Percentiles rank a stretch among this genome's conserved stretches.
Evolutionary conservation across 2,329 filamentous ascomycete genomes (phyloP).

Genomic region (Lecanosticta acicola): DNA sequence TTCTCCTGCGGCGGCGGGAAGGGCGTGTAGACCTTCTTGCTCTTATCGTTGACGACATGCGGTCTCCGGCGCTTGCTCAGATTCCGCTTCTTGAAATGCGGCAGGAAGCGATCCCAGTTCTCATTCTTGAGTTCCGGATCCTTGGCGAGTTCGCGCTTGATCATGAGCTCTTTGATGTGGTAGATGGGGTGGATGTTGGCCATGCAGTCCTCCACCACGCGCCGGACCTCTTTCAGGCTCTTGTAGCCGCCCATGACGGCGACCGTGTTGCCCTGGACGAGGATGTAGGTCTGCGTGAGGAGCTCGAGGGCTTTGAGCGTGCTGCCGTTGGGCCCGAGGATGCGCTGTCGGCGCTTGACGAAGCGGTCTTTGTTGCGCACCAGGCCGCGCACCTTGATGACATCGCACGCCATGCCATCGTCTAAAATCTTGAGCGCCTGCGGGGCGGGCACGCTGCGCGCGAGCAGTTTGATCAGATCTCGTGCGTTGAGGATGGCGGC

Average conservation of each 20-base stretch:
- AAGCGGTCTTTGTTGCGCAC: constrained; percentile 93
- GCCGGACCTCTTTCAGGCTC: constrained; percentile 83
- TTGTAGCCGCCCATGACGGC: constrained; percentile 88
- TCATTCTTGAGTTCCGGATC: constrained; percentile 80
- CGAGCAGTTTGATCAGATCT: constrained; percentile 87
- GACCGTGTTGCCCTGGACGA: constrained; percentile 96
- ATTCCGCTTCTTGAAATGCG: constrained; percentile 93
- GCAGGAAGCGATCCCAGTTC: constrained; percentile 92
- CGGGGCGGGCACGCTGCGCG: constrained; percentile 84
- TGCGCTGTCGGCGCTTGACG: constrained; percentile 86
- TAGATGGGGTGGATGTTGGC: constrained; percentile 84
- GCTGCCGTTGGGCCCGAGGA: constrained; percentile 83
- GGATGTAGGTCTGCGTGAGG: constrained; percentile 82
- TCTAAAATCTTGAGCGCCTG: constrained; percentile 93
- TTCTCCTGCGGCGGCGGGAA: constrained; percentile 96
- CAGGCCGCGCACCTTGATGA: constrained; percentile 89
- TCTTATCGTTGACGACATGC: constrained; percentile 83
- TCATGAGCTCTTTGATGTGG: constrained; percentile 94
- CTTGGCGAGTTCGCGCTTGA: constrained; percentile 85
- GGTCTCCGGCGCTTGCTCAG: constrained; percentile 78
- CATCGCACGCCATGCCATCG: constrained; percentile 84
- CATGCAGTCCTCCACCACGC: constrained; percentile 94
- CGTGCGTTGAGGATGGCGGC: constrained; percentile 88
- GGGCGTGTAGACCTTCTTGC: constrained; percentile 89
- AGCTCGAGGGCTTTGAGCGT: constrained; percentile 93